Evolutionary conservation across 2,329 filamentous ascomycete genomes (phyloP).

Genomic region (Apiospora arundinis): DNA sequence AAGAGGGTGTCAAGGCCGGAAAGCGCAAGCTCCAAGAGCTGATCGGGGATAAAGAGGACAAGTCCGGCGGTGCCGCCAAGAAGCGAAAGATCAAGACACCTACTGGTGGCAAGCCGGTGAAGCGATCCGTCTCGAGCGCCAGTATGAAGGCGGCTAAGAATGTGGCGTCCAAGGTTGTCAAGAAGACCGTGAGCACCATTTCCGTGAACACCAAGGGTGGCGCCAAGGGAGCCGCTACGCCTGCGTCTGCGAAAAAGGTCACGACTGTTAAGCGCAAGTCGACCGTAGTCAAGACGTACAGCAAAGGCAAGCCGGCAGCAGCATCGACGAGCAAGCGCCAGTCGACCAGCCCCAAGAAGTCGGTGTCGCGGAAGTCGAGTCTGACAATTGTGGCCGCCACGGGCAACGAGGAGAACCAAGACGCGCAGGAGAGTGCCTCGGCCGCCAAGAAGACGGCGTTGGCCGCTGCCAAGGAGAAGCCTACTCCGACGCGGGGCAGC

Average conservation of each 20-base stretch:
- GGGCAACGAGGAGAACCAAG: slow-evolving; percentile 16
- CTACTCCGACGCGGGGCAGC: slow-evolving; percentile 21
- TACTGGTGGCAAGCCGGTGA: slow-evolving; percentile 40
- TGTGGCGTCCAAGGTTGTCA: slow-evolving; percentile 40
- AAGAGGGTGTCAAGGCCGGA: slow-evolving; percentile 50
- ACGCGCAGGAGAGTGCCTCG: slow-evolving; percentile 21
- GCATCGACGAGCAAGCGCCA: neutral
- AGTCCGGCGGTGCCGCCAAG: slow-evolving; percentile 41
- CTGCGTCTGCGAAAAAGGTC: slow-evolving; percentile 30
- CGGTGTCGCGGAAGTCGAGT: slow-evolving; percentile 30
- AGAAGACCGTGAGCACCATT: slow-evolving; percentile 47
- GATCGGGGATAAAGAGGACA: slow-evolving; percentile 47
- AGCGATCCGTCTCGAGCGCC: slow-evolving; percentile 15
- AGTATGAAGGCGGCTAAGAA: slow-evolving; percentile 42
- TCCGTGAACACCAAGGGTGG: slow-evolving; percentile 44
- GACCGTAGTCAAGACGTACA: slow-evolving; percentile 38
- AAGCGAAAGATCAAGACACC: slow-evolving; percentile 55
- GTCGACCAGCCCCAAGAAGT: slow-evolving; percentile 29
- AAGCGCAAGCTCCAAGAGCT: slow-evolving; percentile 65
- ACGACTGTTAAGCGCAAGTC: slow-evolving; percentile 35
- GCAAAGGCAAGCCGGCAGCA: slow-evolving; percentile 29
- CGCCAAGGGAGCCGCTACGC: slow-evolving; percentile 32
- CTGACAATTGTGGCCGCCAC: slow-evolving; percentile 35
- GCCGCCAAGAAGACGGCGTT: slow-evolving; percentile 23
- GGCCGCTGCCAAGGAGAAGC: slow-evolving; percentile 5